These are phyloP conservation scores for Trichoderma sp. DNA, from an alignment of 2,329 filamentous ascomycete genomes.

Conservation along the genomic window DNA sequence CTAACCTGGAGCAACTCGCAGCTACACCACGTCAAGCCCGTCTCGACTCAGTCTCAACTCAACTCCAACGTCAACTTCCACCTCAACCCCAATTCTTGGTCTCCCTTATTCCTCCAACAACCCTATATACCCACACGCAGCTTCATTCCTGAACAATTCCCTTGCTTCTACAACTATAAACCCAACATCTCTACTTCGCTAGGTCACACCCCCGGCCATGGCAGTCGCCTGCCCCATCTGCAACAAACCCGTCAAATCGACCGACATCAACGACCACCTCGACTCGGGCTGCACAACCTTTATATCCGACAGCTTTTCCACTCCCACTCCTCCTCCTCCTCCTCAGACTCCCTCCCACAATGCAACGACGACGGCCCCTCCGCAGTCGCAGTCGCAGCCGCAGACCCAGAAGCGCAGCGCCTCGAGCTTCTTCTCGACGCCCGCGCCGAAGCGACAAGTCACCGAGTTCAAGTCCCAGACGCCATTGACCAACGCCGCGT, in stretches of 20 bases:
- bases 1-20: constrained; percentile 9
- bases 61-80: neutral
- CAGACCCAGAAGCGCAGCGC: constrained; percentile 57
- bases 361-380: constrained; percentile 34
- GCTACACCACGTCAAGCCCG: constrained; percentile 2
- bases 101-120: neutral
- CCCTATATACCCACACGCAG: neutral
- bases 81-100: neutral
- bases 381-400: constrained; percentile 27
- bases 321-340: constrained; percentile 39
- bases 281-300: constrained; percentile 77
- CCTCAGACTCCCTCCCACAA: constrained; percentile 21
- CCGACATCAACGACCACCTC: constrained; percentile 85
- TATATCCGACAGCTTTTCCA: constrained; percentile 55
- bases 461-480: constrained; percentile 38
- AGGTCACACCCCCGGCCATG: constrained; percentile 9
- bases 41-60: neutral
- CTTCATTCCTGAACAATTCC: neutral
- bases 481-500: constrained; percentile 41
- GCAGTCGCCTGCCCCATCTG: constrained; percentile 77
- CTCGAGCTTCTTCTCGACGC: constrained; percentile 64
- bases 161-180: neutral
- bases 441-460: constrained; percentile 56
- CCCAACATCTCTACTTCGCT: neutral
- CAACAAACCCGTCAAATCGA: constrained; percentile 68